Percentiles rank a stretch among this genome's conserved stretches.
These are phyloP conservation scores for Arctium minus DNA, from an alignment of 129 eudicot species.

Conservation along the genomic window DNA sequence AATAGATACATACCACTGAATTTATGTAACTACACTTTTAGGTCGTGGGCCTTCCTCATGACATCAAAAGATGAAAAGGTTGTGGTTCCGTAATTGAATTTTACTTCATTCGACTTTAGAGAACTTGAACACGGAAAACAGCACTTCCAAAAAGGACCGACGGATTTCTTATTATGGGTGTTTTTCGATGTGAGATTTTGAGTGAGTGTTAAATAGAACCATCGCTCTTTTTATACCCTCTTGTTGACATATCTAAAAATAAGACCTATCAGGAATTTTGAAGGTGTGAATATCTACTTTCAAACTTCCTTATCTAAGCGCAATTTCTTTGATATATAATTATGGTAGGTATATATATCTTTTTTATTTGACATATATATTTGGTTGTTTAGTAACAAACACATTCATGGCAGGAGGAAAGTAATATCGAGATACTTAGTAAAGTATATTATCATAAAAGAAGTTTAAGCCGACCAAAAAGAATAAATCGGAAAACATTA, in stretches of 20 bases:
- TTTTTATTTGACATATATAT: neutral
- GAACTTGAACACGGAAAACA: conserved; percentile 9
- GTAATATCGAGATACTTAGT: neutral
- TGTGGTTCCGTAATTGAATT: conserved; percentile 2
- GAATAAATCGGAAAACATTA: neutral
- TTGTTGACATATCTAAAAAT: neutral
- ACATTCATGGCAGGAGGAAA: neutral
- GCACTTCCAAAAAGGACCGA: neutral
- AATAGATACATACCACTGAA: neutral
- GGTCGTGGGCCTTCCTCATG: conserved; percentile 2
- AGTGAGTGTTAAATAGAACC: neutral
- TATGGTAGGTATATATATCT: neutral
- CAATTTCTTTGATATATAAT: too few species aligned
- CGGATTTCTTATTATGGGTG: conserved; percentile 7
- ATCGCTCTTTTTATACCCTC: neutral
- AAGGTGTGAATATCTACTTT: neutral
- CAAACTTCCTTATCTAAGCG: too few species aligned
- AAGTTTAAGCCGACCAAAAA: neutral
- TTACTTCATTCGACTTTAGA: neutral
- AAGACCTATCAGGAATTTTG: conserved; percentile 1
- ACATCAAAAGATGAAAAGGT: neutral
- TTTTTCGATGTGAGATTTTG: neutral
- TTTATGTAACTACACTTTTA: neutral
- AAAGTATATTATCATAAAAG: neutral
- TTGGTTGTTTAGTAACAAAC: neutral